Percentiles rank a stretch among this genome's conserved stretches.
These are phyloP conservation scores for Teratosphaeria epicoccoides DNA, from an alignment of 2,329 filamentous ascomycete species.

Conservation along the genomic window DNA sequence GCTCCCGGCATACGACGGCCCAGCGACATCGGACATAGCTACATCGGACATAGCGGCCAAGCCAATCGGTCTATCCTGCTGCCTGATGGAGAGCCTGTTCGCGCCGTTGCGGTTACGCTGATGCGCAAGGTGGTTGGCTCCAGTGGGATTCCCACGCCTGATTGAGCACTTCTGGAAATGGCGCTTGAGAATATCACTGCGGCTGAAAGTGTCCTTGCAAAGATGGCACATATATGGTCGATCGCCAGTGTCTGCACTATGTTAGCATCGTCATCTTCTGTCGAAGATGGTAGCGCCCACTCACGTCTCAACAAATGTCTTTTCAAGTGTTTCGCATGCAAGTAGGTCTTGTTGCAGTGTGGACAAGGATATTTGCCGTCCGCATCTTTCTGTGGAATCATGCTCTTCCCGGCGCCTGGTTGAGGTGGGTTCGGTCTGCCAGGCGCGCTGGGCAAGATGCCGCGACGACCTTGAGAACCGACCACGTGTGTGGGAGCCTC, in stretches of 20 bases:
- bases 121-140: constrained; percentile 86
- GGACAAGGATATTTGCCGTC: constrained; percentile 97
- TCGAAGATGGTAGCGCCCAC: constrained; percentile 32
- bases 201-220: constrained; percentile 94
- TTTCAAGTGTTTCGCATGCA: constrained; percentile 95
- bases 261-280: constrained; percentile 25
- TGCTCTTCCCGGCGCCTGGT: constrained; percentile 62
- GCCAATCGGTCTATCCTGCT: constrained; percentile 26
- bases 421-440: constrained; percentile 69
- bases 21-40: constrained; percentile 6
- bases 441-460: constrained; percentile 82
- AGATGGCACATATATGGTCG: constrained; percentile 97
- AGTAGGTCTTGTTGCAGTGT: constrained; percentile 95
- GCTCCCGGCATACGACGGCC: constrained; percentile 15
- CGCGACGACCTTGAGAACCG: constrained; percentile 83
- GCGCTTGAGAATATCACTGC: constrained; percentile 95
- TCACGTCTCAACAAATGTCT: constrained; percentile 91
- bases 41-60: constrained; percentile 26
- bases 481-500: constrained; percentile 74
- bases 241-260: constrained; percentile 73
- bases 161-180: constrained; percentile 99
- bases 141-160: constrained; percentile 87
- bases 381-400: constrained; percentile 86
- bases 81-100: constrained; percentile 26
- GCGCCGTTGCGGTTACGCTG: constrained; percentile 39